A percentile compares a stretch with the other conserved stretches of the same genome.
Conservation (phyloP, 2,329 filamentous ascomycete species). For the Fusarium liriodendri region DNA sequence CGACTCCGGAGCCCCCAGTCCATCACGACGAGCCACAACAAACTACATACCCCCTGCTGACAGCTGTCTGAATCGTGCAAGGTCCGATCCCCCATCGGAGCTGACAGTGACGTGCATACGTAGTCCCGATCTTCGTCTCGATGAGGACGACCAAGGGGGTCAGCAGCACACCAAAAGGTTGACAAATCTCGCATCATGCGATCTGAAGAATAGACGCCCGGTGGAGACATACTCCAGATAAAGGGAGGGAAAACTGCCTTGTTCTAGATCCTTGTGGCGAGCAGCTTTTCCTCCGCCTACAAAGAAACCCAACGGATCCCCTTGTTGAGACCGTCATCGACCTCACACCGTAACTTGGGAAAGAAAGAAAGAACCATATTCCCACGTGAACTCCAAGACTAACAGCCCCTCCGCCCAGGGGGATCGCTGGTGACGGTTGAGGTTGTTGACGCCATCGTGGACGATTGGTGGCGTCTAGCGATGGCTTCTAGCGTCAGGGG, state of each 20-base stretch:
- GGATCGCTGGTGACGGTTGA: constrained; percentile 13
- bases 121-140: background rate
- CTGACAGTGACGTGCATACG: background rate
- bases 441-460: constrained; percentile 24
- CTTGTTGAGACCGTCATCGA: background rate
- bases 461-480: constrained; percentile 29
- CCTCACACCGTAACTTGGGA: constrained; percentile 16
- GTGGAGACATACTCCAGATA: constrained; percentile 17
- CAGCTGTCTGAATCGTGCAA: constrained; percentile 8
- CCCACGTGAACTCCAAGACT: constrained; percentile 11
- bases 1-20: constrained; percentile 4
- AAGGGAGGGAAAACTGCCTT: background rate
- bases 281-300: background rate
- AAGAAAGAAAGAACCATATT: background rate
- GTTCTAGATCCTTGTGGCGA: constrained; percentile 20
- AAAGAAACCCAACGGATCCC: background rate
- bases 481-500: constrained; percentile 29
- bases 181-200: constrained; percentile 13
- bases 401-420: constrained; percentile 1
- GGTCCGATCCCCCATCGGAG: constrained; percentile 4
- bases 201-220: constrained; percentile 1
- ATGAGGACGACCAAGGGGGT: background rate
- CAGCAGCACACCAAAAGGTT: background rate
- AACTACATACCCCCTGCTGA: background rate
- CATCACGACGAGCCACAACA: constrained; percentile 17